Base-by-base conservation (phyloP, 306 rosid genomes). In the Inga laurina region DNA sequence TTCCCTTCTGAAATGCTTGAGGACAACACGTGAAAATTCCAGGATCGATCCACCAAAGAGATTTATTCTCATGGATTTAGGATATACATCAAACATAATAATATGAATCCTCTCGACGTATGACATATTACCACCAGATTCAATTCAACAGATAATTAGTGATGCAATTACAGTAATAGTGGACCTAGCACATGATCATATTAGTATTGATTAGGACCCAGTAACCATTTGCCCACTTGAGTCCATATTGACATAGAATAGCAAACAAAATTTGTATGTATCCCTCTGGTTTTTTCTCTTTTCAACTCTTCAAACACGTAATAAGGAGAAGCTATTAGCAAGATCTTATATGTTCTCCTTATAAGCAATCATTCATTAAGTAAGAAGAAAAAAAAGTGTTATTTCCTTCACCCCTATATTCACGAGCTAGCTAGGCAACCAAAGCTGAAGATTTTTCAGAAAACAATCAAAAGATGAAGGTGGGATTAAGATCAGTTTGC, bases 381-480 rank as follows among this genome's bases (percentile, higher is more conserved):
- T 51, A 81, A 52, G 78, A 77, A 81, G 87, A 85, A 79, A 78
- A 88, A 84, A 75, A 84, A 75, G 48, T 73, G 14, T 54, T 68
- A 79, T 65, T 71, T 68, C 84, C 76, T 61, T 81, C 75, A 75
- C 41, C 62, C 76, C 52, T 83, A 81, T 83, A 83, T 80, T 81
- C 85, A 77, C 27, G 84, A 90, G 65, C 74, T 51, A 77, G 72
- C 45, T 15, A 8, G 81, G 83, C n/a, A 84, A 87, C 81, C 91
- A 84, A 85, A 89, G 67, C 79, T 83, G 79, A 45, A 57, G 24
- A 4, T 62, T 86, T 83, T 83, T 87, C 41, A 85, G 82, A 80
- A 79, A 14, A 75, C 72, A 13, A 46, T 37, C 80, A 79, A 77
- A 91, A 89, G 84, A 93, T 93, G 97, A 93, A 90, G 97, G 97